Percentiles rank a stretch among this genome's conserved stretches.
phyloP scores from a whole-genome alignment of 2,329 filamentous ascomycete species.

The Penicillium sp. region DNA sequence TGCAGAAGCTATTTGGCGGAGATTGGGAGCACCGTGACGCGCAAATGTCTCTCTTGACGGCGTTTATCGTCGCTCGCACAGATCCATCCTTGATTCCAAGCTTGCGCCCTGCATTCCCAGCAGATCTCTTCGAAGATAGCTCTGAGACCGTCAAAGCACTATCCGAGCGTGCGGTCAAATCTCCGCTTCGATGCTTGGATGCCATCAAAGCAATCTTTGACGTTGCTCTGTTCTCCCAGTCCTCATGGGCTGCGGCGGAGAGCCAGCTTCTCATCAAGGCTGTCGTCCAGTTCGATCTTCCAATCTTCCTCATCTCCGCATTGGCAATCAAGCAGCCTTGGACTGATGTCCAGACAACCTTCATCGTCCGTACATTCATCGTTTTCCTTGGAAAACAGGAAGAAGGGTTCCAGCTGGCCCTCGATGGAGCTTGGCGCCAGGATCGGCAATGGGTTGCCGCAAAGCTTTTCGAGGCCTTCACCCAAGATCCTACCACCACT shows the following conservation, averaged over 20 bases:
- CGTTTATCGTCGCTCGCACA: slow-evolving; percentile 71
- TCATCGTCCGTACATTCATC: slow-evolving; percentile 56
- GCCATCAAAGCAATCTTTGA: slow-evolving; percentile 66
- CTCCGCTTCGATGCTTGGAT: slow-evolving; percentile 81
- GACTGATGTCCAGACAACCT: slow-evolving; percentile 44
- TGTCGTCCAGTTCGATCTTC: slow-evolving; percentile 51
- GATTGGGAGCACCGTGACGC: slow-evolving; percentile 79
- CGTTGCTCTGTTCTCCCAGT: slow-evolving; percentile 54
- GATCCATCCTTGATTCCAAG: slow-evolving; percentile 81
- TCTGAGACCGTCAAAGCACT: slow-evolving; percentile 55
- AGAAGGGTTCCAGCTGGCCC: slow-evolving; percentile 75
- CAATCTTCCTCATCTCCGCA: slow-evolving; percentile 47
- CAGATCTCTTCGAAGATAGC: slow-evolving; percentile 57
- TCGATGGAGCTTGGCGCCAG: slow-evolving; percentile 87
- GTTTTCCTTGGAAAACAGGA: slow-evolving; percentile 76
- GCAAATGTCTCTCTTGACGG: slow-evolving; percentile 87
- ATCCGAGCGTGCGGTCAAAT: slow-evolving; percentile 65
- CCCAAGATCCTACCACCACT: slow-evolving; percentile 61
- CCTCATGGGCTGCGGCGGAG: slow-evolving; percentile 52
- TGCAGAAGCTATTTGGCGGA: slow-evolving; percentile 86
- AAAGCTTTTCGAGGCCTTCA: slow-evolving; percentile 71
- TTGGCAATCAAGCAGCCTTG: slow-evolving; percentile 46
- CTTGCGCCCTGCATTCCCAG: slow-evolving; percentile 68
- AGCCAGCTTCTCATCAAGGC: slow-evolving; percentile 53
- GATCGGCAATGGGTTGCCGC: slow-evolving; percentile 81